These are phyloP conservation scores for Herpetospermum pedunculosum DNA, from an alignment of 306 rosid genomes.

Conservation along the genomic window DNA sequence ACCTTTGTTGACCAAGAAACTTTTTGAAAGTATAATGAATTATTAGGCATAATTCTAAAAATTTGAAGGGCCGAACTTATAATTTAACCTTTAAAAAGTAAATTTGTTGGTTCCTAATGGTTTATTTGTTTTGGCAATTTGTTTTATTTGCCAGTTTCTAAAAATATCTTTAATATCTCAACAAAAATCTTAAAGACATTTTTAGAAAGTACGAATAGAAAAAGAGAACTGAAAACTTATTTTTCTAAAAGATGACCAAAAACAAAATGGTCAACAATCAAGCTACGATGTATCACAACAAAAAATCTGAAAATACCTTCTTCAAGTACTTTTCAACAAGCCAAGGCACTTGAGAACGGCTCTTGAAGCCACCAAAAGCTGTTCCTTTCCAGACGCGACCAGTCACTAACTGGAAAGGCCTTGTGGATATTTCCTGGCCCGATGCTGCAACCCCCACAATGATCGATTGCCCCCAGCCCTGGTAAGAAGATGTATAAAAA, in stretches of 20 bases:
- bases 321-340: constrained; percentile 92
- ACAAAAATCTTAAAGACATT: too few species aligned
- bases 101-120: not conserved
- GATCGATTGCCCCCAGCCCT: constrained; percentile 97
- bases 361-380: constrained; percentile 94
- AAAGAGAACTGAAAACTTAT: not conserved
- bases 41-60: not conserved
- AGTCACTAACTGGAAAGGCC: constrained; percentile 93
- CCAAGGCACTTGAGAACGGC: constrained; percentile 94
- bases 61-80: not conserved
- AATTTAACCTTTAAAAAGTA: not conserved
- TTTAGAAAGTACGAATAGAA: not conserved
- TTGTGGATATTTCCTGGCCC: constrained; percentile 82
- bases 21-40: too few species aligned
- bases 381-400: constrained; percentile 99
- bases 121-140: too few species aligned
- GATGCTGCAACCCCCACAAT: constrained; percentile 96
- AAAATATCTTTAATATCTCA: not conserved
- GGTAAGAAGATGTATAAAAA: constrained; percentile 11
- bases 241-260: not conserved
- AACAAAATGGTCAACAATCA: not conserved
- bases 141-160: not conserved
- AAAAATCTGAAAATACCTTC: constrained; percentile 32
- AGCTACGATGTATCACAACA: not conserved
- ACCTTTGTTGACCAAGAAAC: too few species aligned